These are phyloP conservation scores for Coffea humblotiana DNA, from an alignment of 305 asterid genomes.

Conservation along the genomic window DNA sequence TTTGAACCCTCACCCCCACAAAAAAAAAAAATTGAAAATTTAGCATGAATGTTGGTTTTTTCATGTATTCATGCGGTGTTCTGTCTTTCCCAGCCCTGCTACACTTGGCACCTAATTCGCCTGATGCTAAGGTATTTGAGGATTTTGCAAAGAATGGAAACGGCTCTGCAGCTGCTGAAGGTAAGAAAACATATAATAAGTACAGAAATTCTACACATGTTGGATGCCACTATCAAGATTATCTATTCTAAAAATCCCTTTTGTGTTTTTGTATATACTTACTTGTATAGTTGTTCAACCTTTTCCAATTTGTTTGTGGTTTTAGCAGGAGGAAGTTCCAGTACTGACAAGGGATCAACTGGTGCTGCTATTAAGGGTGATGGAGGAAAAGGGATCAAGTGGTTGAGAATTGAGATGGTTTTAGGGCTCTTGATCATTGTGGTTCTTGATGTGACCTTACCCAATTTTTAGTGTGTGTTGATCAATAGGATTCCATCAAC, in stretches of 20 bases:
- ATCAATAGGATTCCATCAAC: not conserved
- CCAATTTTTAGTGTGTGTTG: not conserved
- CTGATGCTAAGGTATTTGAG: slow-evolving; percentile 70
- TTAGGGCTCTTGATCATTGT: slow-evolving; percentile 16
- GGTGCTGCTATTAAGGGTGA: slow-evolving; percentile 25
- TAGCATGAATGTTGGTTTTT: too few species aligned
- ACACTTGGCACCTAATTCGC: slow-evolving; percentile 70
- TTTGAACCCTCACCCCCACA: not conserved
- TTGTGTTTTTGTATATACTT: not conserved
- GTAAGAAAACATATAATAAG: slow-evolving; percentile 20
- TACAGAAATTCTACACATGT: not conserved
- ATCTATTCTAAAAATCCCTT: not conserved
- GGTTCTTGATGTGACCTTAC: slow-evolving; percentile 5
- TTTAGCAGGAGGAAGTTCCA: slow-evolving; percentile 27
- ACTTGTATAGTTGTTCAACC: not conserved
- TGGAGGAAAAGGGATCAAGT: slow-evolving; percentile 31
- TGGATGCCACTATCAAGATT: not conserved
- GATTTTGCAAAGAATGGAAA: slow-evolving; percentile 47
- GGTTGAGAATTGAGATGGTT: slow-evolving; percentile 28
- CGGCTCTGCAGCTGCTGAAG: slow-evolving; percentile 37
- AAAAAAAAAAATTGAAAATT: not conserved
- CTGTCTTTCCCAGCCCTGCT: slow-evolving; percentile 42
- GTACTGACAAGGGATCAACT: slow-evolving; percentile 21
- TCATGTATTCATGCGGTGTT: not conserved
- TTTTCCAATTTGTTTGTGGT: not conserved